Conservation (phyloP, 2,329 filamentous ascomycete species). For the Exophiala mesophila region DNA sequence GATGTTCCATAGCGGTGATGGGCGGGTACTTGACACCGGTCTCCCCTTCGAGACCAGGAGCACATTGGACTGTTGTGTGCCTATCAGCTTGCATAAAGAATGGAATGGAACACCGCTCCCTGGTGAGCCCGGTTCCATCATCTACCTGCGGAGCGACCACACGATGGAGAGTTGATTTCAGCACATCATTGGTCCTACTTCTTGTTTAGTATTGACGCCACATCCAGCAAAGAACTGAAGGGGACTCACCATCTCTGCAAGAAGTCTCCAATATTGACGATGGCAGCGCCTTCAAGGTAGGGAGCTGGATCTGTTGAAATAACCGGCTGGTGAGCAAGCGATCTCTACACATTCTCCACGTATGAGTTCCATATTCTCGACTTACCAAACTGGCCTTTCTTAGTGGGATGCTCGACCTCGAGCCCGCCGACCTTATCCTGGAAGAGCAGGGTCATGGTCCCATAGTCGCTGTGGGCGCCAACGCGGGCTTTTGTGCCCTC, state of each 20-base stretch:
- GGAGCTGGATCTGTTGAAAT: conserved; percentile 80
- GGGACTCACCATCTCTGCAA: conserved; percentile 48
- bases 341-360: no score
- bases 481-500: conserved; percentile 26
- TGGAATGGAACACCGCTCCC: conserved; percentile 30
- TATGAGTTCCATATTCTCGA: no score
- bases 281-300: conserved; percentile 61
- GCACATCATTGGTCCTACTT: conserved; percentile 49
- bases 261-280: conserved; percentile 52
- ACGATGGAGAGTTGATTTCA: conserved; percentile 49
- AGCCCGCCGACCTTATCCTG: conserved; percentile 45
- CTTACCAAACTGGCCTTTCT: conserved; percentile 70
- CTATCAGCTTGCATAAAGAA: conserved; percentile 32
- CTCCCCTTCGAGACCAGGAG: conserved; percentile 43
- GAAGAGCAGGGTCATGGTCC: conserved; percentile 45
- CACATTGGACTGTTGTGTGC: conserved; percentile 37
- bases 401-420: conserved; percentile 58
- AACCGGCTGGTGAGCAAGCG: no score
- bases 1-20: conserved; percentile 37
- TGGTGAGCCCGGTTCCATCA: conserved; percentile 26
- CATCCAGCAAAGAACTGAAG: no score
- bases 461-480: conserved; percentile 39
- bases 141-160: conserved; percentile 31
- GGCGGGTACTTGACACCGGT: conserved; percentile 48
- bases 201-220: no score